These are phyloP conservation scores for Urochloa ruziziensis DNA, from an alignment of 176 grass and related monocot species.

Conservation along the genomic window DNA sequence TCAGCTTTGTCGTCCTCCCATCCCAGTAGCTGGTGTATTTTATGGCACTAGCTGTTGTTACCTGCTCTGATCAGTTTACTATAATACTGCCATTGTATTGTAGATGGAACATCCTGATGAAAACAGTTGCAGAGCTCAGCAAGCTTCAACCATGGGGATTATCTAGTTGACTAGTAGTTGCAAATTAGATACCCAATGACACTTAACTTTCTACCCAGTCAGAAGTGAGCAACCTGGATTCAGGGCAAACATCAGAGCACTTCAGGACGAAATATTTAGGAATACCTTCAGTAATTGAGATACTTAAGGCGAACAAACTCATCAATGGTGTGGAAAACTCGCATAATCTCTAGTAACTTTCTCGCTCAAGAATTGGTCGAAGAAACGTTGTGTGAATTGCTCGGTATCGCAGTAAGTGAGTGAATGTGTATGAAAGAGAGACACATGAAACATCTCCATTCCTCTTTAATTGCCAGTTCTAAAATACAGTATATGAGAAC, in stretches of 20 bases:
- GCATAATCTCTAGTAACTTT: not conserved
- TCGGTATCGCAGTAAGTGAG: not conserved
- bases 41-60: constrained; percentile 32
- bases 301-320: not conserved
- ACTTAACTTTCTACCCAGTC: not conserved
- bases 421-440: not conserved
- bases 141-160: not conserved
- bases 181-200: not conserved
- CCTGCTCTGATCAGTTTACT: constrained; percentile 13
- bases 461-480: not conserved
- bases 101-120: not conserved
- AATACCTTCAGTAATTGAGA: not conserved
- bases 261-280: not conserved
- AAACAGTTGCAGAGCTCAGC: constrained; percentile 1
- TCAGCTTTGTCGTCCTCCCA: constrained; percentile 32
- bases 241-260: not conserved
- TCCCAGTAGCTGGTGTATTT: constrained; percentile 32
- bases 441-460: constrained; percentile 16
- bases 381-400: not conserved
- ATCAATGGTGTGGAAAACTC: not conserved
- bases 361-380: not conserved
- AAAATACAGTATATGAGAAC: constrained; percentile 10
- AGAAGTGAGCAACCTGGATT: not conserved
- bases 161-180: no score
- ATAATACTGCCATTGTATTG: not conserved